Evolutionary conservation across 2,329 filamentous ascomycete genomes (phyloP).

Genomic region (Leptographium procerum): DNA sequence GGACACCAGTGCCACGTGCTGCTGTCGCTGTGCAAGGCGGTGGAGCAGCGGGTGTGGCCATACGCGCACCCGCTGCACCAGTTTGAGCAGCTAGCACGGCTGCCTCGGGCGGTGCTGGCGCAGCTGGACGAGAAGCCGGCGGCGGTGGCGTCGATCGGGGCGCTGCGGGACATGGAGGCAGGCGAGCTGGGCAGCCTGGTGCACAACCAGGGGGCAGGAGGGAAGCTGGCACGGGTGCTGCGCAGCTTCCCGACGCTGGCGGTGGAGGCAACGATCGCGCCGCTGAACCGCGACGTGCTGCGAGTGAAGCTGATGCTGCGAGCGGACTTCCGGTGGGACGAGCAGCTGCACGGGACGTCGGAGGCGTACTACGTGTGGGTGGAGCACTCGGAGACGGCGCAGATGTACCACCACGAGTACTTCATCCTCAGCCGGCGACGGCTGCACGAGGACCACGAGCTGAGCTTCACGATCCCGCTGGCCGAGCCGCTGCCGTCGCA

Average conservation of each 20-base stretch:
- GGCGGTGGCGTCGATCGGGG: constrained; percentile 53
- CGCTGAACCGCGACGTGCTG: constrained; percentile 85
- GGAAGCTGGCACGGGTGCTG: constrained; percentile 67
- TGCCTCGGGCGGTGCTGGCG: constrained; percentile 71
- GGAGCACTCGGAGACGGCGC: constrained; percentile 92
- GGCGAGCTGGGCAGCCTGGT: constrained; percentile 84
- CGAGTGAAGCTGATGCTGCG: constrained; percentile 79
- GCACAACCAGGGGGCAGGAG: constrained; percentile 81
- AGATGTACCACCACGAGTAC: constrained; percentile 96
- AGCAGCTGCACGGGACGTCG: constrained; percentile 82
- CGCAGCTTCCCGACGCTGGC: constrained; percentile 87
- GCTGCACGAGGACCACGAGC: constrained; percentile 88
- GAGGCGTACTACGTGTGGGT: constrained; percentile 99
- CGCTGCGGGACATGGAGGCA: constrained; percentile 83
- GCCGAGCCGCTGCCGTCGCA: constrained; percentile 88
- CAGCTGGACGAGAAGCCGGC: constrained; percentile 58
- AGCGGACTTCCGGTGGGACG: constrained; percentile 91
- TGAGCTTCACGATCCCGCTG: constrained; percentile 94
- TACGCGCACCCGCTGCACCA: constrained; percentile 92
- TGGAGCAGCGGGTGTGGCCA: constrained; percentile 91
- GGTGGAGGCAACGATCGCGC: constrained; percentile 88
- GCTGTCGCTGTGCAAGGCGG: constrained; percentile 87
- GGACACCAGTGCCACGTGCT: constrained; percentile 89
- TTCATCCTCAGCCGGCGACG: constrained; percentile 88
- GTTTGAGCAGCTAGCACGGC: constrained; percentile 50